Conservation (phyloP, 2,329 filamentous ascomycete species). For the Fusarium xyrophilum region DNA sequence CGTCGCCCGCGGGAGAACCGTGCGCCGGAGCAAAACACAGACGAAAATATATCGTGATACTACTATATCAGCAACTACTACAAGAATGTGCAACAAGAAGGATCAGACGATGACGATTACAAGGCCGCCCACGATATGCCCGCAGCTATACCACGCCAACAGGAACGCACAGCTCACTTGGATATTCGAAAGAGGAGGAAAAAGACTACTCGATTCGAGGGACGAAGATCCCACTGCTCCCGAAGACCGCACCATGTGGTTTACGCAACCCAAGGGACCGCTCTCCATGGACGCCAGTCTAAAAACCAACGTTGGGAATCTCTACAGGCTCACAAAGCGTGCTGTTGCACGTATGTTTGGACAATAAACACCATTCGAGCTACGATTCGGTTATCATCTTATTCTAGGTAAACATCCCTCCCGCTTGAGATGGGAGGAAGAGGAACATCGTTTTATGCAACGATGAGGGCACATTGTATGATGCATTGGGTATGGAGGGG, state of each 20-base stretch:
- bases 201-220: conserved; percentile 24
- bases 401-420: conserved; percentile 8
- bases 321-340: conserved; percentile 29
- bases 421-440: not conserved
- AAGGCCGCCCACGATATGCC: conserved; percentile 21
- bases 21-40: conserved; percentile 34
- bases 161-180: conserved; percentile 33
- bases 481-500: conserved; percentile 20
- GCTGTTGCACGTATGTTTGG: conserved; percentile 27
- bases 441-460: not conserved
- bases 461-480: conserved; percentile 26
- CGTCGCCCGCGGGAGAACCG: conserved; percentile 34
- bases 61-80: conserved; percentile 18
- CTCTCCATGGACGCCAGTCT: conserved; percentile 19
- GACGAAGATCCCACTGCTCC: conserved; percentile 6
- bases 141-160: conserved; percentile 29
- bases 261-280: conserved; percentile 13
- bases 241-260: conserved; percentile 10
- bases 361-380: conserved; percentile 6
- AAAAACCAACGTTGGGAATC: conserved; percentile 7
- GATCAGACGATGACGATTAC: conserved; percentile 2
- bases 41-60: conserved; percentile 30
- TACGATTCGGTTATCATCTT: conserved; percentile 1
- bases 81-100: conserved; percentile 15
- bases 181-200: conserved; percentile 36